A percentile compares a stretch with the other conserved stretches of the same genome.
Evolutionary conservation across 768 basidiomycete genomes (phyloP).

Genomic region (Collybia mongolica): DNA sequence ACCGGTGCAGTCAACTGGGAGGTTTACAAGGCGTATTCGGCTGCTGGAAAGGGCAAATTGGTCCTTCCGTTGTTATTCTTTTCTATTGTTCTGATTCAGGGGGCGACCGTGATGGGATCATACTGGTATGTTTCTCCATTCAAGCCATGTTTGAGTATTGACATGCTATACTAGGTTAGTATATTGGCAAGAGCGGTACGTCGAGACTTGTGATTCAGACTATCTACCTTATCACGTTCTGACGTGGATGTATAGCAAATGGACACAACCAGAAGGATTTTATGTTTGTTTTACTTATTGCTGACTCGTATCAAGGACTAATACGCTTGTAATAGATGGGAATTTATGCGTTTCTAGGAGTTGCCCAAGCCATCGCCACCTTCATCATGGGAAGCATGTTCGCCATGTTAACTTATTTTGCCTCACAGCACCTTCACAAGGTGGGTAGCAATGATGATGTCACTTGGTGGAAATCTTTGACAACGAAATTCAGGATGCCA

Average conservation of each 20-base stretch:
- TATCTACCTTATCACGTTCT: constrained; percentile 8
- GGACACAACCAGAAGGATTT: constrained; percentile 58
- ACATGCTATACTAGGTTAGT: constrained; percentile 54
- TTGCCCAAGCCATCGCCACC: constrained; percentile 63
- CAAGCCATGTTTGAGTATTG: neutral
- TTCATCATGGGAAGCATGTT: constrained; percentile 69
- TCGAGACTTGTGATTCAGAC: constrained; percentile 1
- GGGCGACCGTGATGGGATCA: constrained; percentile 64
- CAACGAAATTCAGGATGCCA: constrained; percentile 44
- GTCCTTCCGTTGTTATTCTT: constrained; percentile 66
- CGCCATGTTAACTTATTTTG: constrained; percentile 72
- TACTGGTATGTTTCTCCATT: constrained; percentile 56
- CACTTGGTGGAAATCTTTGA: neutral
- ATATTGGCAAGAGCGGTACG: constrained; percentile 77
- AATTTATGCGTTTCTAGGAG: constrained; percentile 73
- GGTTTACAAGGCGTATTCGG: constrained; percentile 62
- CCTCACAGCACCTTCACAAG: constrained; percentile 67
- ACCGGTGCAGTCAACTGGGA: constrained; percentile 62
- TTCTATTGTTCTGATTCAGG: constrained; percentile 67
- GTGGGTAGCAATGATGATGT: constrained; percentile 26
- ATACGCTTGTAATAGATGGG: constrained; percentile 56
- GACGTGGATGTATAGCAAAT: constrained; percentile 32
- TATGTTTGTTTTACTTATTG: constrained; percentile 50
- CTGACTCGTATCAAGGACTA: neutral
- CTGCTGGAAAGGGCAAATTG: constrained; percentile 64